Evolutionary conservation across 108 stramenopile species (phyloP).

Genomic region (Nitzschia sp.): DNA sequence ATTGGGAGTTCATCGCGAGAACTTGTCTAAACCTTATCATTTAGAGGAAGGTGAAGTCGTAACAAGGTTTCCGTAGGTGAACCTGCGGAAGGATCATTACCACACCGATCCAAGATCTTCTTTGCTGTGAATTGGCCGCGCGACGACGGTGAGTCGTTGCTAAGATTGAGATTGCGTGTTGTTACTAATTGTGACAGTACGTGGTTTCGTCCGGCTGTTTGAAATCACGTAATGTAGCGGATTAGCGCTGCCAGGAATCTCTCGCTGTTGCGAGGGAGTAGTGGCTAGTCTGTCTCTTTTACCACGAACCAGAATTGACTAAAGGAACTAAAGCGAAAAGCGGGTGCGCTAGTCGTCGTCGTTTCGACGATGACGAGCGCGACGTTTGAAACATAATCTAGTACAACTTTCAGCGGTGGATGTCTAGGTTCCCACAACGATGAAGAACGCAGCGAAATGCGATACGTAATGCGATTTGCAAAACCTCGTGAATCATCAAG

Average conservation of each 20-base stretch:
- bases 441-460: slow-evolving; percentile 99
- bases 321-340: neutral
- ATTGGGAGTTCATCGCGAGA: slow-evolving; percentile 62
- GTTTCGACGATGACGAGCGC: too few relatives aligned
- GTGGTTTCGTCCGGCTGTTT: neutral
- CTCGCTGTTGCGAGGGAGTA: slow-evolving; percentile 12
- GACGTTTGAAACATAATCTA: slow-evolving; percentile 36
- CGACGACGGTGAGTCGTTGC: neutral
- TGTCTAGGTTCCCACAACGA: slow-evolving; percentile 98
- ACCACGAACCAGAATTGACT: slow-evolving; percentile 1
- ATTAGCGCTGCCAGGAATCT: slow-evolving; percentile 56
- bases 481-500: slow-evolving; percentile 94
- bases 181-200: too few relatives aligned
- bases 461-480: slow-evolving; percentile 98
- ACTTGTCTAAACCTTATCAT: slow-evolving; percentile 93
- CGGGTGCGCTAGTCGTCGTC: too few relatives aligned
- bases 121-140: slow-evolving; percentile 37
- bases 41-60: slow-evolving; percentile 98
- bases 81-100: slow-evolving; percentile 99
- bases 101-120: slow-evolving; percentile 80
- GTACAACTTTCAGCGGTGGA: slow-evolving; percentile 96
- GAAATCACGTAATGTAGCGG: neutral
- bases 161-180: slow-evolving; percentile 44
- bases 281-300: neutral
- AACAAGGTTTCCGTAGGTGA: slow-evolving; percentile 99